A percentile compares a stretch with the other conserved stretches of the same genome.
Conservation (phyloP, 2,329 filamentous ascomycete genomes). For the Alternaria incomplexa region DNA sequence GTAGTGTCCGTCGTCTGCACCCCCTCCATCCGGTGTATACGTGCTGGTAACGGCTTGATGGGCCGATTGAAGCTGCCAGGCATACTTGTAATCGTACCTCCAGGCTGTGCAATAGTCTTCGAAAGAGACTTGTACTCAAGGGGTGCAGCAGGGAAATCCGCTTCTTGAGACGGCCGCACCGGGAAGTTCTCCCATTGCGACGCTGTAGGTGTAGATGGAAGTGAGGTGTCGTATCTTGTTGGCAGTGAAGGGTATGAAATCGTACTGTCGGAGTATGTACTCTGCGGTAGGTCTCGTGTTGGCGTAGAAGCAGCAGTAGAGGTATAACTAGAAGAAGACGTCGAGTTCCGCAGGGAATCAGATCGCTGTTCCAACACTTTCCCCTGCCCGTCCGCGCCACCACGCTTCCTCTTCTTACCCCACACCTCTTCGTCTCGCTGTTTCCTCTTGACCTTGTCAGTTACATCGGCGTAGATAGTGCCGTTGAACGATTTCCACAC, state of each 20-base stretch:
- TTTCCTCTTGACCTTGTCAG: slow-evolving; percentile 8
- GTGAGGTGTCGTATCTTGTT: neutral
- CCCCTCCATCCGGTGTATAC: neutral
- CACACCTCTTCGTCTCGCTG: slow-evolving; percentile 4
- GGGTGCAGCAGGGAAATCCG: neutral
- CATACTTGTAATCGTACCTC: slow-evolving; percentile 9
- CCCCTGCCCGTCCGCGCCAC: neutral
- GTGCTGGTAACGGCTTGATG: neutral
- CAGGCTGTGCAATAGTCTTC: slow-evolving; percentile 2
- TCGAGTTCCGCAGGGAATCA: neutral
- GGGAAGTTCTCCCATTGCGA: neutral
- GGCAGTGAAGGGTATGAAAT: neutral
- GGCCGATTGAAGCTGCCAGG: slow-evolving; percentile 11
- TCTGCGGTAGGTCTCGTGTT: neutral
- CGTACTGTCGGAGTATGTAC: neutral
- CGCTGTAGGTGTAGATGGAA: neutral
- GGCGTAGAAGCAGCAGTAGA: neutral
- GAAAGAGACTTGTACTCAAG: neutral
- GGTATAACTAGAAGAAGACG: neutral
- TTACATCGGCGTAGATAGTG: slow-evolving; percentile 12
- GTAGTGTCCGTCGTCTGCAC: neutral
- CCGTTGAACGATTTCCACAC: slow-evolving; percentile 12
- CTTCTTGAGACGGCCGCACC: neutral
- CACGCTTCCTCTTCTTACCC: neutral
- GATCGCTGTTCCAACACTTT: neutral